Evolutionary conservation across 1,284 basidiomycete genomes (phyloP).

Genomic region (Macrocybe sp.): DNA sequence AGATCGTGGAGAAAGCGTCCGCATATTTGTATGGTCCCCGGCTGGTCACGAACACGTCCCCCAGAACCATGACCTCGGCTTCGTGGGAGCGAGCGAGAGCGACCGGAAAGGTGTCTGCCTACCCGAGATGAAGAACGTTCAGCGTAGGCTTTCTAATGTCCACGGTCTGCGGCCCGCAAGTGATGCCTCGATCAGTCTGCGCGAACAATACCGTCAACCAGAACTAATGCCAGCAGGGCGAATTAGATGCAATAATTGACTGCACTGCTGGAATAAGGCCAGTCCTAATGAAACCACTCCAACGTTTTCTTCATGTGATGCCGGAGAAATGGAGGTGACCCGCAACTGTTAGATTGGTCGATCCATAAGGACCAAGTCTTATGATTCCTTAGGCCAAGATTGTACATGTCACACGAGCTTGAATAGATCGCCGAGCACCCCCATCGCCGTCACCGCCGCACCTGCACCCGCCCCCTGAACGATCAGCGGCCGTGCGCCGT

Average conservation of each 20-base stretch:
- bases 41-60: constrained; percentile 25
- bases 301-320: no score
- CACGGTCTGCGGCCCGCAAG: constrained; percentile 17
- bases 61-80: constrained; percentile 18
- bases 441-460: constrained; percentile 97
- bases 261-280: no score
- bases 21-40: constrained; percentile 20
- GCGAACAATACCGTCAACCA: no score
- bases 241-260: no score
- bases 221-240: no score
- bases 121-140: no score
- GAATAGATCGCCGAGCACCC: constrained; percentile 81
- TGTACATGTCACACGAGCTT: constrained; percentile 38
- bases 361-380: no score
- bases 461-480: constrained; percentile 96
- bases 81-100: constrained; percentile 21
- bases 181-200: not conserved
- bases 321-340: no score
- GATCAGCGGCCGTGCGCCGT: constrained; percentile 81
- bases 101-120: constrained; percentile 24
- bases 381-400: no score
- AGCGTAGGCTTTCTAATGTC: constrained; percentile 21
- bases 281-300: no score
- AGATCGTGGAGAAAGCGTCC: no score
- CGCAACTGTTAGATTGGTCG: no score